Base-by-base conservation (phyloP, 805 yeast species). In the Yarrowia sp. region DNA sequence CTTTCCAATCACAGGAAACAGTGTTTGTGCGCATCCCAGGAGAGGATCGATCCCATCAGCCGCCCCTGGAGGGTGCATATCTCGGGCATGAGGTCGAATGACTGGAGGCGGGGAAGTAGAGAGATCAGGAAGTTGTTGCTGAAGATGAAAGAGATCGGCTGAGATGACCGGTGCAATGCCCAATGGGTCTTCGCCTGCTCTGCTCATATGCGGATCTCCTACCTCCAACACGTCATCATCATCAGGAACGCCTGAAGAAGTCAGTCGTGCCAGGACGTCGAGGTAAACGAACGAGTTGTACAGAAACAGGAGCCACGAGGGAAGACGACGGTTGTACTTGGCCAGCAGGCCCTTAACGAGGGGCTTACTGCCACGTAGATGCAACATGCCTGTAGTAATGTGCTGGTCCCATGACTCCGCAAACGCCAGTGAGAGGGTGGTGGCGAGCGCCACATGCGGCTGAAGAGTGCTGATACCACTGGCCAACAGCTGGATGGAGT, bases 321-420 rank as follows among this genome's bases (percentile, higher is more conserved):
- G 66, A 6, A 67, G 43, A 2, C 66, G 59, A 6, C 46, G 66
- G 59, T 64, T 66, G 61, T 36, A 61, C 44, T 59, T 65, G 17
- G 64, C 64, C 16, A 69, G 48, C 3, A 70, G 67, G 28, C 66
- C 69, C 26, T 68, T 49, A 19, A 85, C 84, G 82, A 86, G 82
- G 12, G 84, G 80, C 66, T 82, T 80, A 4, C 90, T 90, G 32
- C 90, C 90, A 70, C 82, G 83, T 66, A 86, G 76, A 74, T 86
- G 91, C 1, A 88, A 86, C 63, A 86, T 83, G 12, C 90, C 90
- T 24, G 88, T 83, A 2, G 88, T 81, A 4, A 83, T 85, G 66
- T 83, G 87, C 12, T 85, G 81, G 70, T 85, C 87, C 90, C 90
- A 86, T 0, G 87, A 80, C 71, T 87, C 90, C 41, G 88, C 82